Evolutionary conservation across 106 monocot genomes (phyloP).

Genomic region (Allium fistulosum): DNA sequence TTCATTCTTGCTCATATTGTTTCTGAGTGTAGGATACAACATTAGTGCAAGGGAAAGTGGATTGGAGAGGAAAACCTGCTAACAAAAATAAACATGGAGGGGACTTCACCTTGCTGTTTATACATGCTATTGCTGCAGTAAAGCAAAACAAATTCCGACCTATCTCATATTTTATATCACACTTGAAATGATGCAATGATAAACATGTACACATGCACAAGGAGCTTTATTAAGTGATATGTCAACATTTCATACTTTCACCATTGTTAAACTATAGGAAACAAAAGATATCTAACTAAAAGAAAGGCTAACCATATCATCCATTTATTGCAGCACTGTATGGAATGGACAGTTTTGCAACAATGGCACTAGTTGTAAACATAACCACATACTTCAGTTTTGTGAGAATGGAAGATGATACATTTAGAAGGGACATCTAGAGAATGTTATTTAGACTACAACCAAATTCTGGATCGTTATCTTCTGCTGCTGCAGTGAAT

Average conservation of each 20-base stretch:
- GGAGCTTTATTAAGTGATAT: background rate
- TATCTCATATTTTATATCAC: background rate
- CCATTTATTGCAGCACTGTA: slow-evolving; percentile 7
- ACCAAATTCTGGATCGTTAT: no score
- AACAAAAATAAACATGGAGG: slow-evolving; percentile 24
- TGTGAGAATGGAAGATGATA: no score
- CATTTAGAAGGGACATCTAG: no score
- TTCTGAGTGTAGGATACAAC: slow-evolving; percentile 2
- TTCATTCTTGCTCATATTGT: background rate
- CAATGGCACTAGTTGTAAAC: slow-evolving; percentile 4
- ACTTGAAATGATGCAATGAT: background rate
- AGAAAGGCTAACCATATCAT: no score
- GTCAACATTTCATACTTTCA: background rate
- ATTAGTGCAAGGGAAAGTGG: slow-evolving; percentile 19
- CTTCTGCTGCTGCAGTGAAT: no score
- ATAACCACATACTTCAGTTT: slow-evolving; percentile 24
- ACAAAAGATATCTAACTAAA: no score
- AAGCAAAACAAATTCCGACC: background rate
- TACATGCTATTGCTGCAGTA: slow-evolving; percentile 7
- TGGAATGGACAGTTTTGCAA: slow-evolving; percentile 12
- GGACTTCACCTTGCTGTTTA: background rate
- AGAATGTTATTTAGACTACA: no score
- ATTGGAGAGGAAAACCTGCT: slow-evolving; percentile 31
- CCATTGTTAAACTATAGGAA: background rate
- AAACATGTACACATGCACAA: background rate